Evolutionary conservation across 805 yeast species (phyloP), one percentile per base, ranked within the genome.

Genomic region (Schizosaccharomyces japonicus): DNA sequence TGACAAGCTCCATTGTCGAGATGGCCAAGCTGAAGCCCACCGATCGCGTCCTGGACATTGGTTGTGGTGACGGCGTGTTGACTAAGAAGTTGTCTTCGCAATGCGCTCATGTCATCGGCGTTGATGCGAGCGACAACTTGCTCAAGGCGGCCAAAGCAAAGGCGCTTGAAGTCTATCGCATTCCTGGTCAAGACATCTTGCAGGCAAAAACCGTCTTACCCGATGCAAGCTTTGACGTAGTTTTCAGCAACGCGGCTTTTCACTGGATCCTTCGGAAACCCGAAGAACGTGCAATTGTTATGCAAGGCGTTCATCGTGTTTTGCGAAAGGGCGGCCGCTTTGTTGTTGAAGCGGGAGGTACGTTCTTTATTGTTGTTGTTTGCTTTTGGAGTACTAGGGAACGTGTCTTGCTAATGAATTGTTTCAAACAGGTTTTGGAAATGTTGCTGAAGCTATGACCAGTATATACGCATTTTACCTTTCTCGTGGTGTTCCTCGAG

Each of bases 201-300:
- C 23, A 27, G 8, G 48, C 47, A 5, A 23, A 15, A 21, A 42
- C 19, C 5, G 26, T 25, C 31, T n/a, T 51, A 19, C 48, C 48
- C 13, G 34, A 29, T 15, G 51, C 48, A n/a, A 33, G 23, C 27
- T 55, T 48, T 51, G 48, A 50, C 47, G 55, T 52, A 36, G 56
- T 55, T 33, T 55, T 55, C 29, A 53, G 56, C 10, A 55, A 53
- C 49, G 57, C 57, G n/a, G 54, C 57, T 17, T 47, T 54, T 15
- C 57, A 55, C 47, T 55, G 57, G 57, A 50, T 55, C 36, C 48
- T 54, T 28, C 15, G 47, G 3, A 26, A 44, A 4, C n/a, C 48
- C 3, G 44, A 44, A 5, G 46, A 49, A 30, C 49, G 56, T 11
- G 49, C 30, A 8, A 44, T 33, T 15, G 56, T 55, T 5, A 27